Conservation (phyloP, 768 basidiomycete species). For the Suillus placidus region DNA sequence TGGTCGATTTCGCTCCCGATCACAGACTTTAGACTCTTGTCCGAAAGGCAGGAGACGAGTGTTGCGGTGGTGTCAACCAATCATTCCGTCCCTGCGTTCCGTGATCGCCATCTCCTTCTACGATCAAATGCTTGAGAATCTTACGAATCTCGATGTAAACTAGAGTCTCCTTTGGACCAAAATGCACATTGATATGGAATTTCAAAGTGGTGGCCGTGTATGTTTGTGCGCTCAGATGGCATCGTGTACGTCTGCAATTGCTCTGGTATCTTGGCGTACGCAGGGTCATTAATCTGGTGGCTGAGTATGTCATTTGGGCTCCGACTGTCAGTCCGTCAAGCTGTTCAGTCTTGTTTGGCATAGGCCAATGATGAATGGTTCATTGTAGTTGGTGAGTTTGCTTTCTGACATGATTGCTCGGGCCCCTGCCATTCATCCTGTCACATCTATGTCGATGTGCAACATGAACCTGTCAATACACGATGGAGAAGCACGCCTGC, state of each 20-base stretch:
- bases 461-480: not conserved
- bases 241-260: too few species aligned
- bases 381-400: not conserved
- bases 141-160: not conserved
- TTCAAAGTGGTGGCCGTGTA: not conserved
- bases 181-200: not conserved
- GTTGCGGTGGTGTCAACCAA: not conserved
- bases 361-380: not conserved
- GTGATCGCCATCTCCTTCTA: too few species aligned
- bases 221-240: too few species aligned
- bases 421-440: not conserved
- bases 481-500: not conserved
- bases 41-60: not conserved
- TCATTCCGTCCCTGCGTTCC: not conserved
- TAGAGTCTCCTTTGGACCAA: not conserved
- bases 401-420: not conserved
- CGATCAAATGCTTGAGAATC: too few species aligned
- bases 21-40: not conserved
- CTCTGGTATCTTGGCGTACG: not conserved
- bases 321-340: not conserved
- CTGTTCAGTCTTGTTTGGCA: not conserved
- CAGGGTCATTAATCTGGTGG: not conserved
- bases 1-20: not conserved
- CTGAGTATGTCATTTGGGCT: not conserved
- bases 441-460: not conserved